Evolutionary conservation across 306 rosid species (phyloP), one percentile per base, ranked within the genome.

Genomic region (Sphenostylis stenocarpa): DNA sequence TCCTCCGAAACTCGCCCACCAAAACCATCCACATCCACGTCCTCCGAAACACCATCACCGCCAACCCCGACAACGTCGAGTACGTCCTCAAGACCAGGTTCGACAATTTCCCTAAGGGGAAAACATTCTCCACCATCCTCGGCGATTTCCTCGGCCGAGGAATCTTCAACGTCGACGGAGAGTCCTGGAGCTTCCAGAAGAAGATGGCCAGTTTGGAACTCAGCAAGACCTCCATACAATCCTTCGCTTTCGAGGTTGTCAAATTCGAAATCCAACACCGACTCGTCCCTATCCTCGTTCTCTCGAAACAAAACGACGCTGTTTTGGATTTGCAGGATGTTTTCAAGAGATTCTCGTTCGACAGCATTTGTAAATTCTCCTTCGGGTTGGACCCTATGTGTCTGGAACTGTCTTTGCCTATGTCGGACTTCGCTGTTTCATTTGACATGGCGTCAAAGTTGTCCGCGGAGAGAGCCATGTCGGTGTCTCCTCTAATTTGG

Each of bases 161-260:
- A 0, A 92, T 92, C 17, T 92, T 92, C 91, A 92, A 92, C 88
- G 96, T 88, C 33, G 97, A 92, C 55, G 97, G 97, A 4, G 88
- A 92, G 0, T 34, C 28, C 2, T 92, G 97, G 97, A 80, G 52
- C 51, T 92, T 92, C 13, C 97, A 92, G 77, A 84, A 80, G 52
- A 88, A 87, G 75, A 85, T 92, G 88, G 93, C 93, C 2, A 80
- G 84, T 28, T 43, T 81, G 4, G 96, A 88, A 76, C 92, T 92
- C 15, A 84, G 62, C 70, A 80, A 74, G 26, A 21, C 39, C 53
- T 91, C 93, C 6, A 76, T 88, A 23, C 77, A 84, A 33, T 82
- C 92, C 0, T 91, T 81, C 19, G 93, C 93, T 1, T 85, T 89
- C 19, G 91, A 93, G 48, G 83, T 93, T 3, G 85, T 93, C n/a